Evolutionary conservation across 2,329 filamentous ascomycete genomes (phyloP).

Genomic region (Bipolaris sorokiniana): DNA sequence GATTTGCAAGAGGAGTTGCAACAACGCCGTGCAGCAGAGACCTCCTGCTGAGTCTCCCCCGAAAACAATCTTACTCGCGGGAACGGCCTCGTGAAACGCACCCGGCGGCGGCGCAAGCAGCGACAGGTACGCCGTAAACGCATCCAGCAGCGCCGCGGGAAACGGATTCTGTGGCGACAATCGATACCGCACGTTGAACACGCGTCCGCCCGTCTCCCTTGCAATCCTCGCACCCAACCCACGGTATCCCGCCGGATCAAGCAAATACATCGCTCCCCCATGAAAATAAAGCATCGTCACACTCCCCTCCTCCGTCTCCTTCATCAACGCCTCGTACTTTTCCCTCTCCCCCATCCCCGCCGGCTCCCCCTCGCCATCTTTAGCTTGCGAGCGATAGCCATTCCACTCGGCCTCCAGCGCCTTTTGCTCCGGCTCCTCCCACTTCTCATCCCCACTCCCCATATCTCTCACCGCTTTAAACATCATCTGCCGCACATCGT

Average conservation of each 20-base stretch:
- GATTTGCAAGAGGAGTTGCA: constrained; percentile 72
- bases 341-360: constrained; percentile 63
- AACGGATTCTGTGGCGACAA: constrained; percentile 78
- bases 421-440: constrained; percentile 57
- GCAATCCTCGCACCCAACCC: constrained; percentile 65
- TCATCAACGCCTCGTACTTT: constrained; percentile 71
- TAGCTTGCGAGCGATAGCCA: constrained; percentile 66
- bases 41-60: constrained; percentile 79
- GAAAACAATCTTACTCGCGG: constrained; percentile 70
- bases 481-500: constrained; percentile 61
- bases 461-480: constrained; percentile 64
- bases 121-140: constrained; percentile 72
- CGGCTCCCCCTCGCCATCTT: constrained; percentile 59
- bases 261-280: constrained; percentile 75
- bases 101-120: constrained; percentile 74
- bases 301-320: no score
- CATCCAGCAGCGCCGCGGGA: constrained; percentile 75
- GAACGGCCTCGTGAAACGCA: constrained; percentile 69
- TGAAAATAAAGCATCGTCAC: constrained; percentile 77
- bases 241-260: constrained; percentile 73
- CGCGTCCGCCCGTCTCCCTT: constrained; percentile 69
- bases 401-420: constrained; percentile 78
- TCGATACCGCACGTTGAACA: constrained; percentile 75
- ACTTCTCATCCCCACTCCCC: constrained; percentile 47
- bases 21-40: constrained; percentile 69